Evolutionary conservation across 805 yeast species (phyloP), one percentile per base, ranked within the genome.

Genomic region (Kluyveromyces lactis): DNA sequence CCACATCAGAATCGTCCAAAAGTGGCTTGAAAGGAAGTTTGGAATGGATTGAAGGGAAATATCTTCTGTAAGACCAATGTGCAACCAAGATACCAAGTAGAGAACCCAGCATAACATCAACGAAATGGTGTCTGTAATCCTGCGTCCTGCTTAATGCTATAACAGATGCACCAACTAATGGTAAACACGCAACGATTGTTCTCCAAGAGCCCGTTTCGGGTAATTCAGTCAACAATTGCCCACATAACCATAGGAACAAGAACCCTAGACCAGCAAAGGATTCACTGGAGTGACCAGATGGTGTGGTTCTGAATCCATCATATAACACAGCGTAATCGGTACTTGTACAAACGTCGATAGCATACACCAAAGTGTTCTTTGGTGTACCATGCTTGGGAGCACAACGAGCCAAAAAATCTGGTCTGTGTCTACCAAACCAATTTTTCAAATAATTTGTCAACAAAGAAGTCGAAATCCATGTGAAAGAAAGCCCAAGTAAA

Each of bases 81-180:
- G 89, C 90, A 26, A 81, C 61, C 2, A 65, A 42, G 4, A 63
- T 46, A 1, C 98, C 98, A 2, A 90, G 54, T 1, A 67, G 13
- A 21, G 82, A 67, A 3, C 98, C 98, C 12, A 81, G 53, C 1
- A 82, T 50, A 1, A 92, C 81, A 60, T 90, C 98, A 13, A 84
- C 67, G 55, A 85, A 86, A 62, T 90, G 97, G 55, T 90, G 98
- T 57, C 97, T 72, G 62, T 89, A 89, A 62, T 90, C 98, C 52
- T 83, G 81, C 1, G 95, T 85, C 51, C 98, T 73, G 29, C 92
- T 77, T 33, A 85, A 60, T 0, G 97, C 97, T 49, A 90, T 79
- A 46, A 80, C 69, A 1, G 73, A 53, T 0, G 97, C 96, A 5
- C 82, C 71, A 4, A 86, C 50, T 1, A 72, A 53, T 2, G 92